Conservation (phyloP, 768 basidiomycete genomes). For the Pleurotus tuber-regium region DNA sequence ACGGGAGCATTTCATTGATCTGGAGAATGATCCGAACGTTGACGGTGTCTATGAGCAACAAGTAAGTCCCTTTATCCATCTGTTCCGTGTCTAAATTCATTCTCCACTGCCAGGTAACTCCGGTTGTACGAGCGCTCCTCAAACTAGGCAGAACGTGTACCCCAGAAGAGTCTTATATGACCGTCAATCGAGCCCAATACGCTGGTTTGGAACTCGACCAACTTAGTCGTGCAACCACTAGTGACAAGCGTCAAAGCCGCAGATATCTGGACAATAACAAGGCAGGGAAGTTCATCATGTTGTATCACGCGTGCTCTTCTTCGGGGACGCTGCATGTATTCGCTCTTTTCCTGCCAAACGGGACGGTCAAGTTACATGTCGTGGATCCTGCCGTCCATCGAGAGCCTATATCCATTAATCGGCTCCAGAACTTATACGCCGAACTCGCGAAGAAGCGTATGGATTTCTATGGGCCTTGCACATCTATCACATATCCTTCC, state of each 20-base stretch:
- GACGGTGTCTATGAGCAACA: conserved; percentile 95
- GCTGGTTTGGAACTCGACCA: conserved; percentile 82
- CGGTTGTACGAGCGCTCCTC: conserved; percentile 77
- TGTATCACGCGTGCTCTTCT: conserved; percentile 78
- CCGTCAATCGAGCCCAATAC: conserved; percentile 80
- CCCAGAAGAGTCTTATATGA: conserved; percentile 60
- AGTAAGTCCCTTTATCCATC: conserved; percentile 37
- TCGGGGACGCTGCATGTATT: conserved; percentile 81
- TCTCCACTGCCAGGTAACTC: conserved; percentile 70
- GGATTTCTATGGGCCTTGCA: conserved; percentile 34
- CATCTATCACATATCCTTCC: conserved; percentile 63
- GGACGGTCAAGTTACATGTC: conserved; percentile 73
- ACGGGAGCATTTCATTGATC: conserved; percentile 87
- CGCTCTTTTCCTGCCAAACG: conserved; percentile 77
- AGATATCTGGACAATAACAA: conserved; percentile 74
- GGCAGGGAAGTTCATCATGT: conserved; percentile 74
- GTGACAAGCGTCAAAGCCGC: conserved; percentile 57
- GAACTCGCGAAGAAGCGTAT: conserved; percentile 57
- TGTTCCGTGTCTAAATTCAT: no score
- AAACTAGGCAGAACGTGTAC: conserved; percentile 83
- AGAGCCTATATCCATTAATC: conserved; percentile 61
- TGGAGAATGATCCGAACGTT: conserved; percentile 92
- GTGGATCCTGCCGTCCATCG: conserved; percentile 90
- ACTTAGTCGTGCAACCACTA: conserved; percentile 59
- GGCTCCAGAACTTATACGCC: conserved; percentile 70